phyloP scores from a whole-genome alignment of 2,329 filamentous ascomycete species.

The Fusarium azukiicola region DNA sequence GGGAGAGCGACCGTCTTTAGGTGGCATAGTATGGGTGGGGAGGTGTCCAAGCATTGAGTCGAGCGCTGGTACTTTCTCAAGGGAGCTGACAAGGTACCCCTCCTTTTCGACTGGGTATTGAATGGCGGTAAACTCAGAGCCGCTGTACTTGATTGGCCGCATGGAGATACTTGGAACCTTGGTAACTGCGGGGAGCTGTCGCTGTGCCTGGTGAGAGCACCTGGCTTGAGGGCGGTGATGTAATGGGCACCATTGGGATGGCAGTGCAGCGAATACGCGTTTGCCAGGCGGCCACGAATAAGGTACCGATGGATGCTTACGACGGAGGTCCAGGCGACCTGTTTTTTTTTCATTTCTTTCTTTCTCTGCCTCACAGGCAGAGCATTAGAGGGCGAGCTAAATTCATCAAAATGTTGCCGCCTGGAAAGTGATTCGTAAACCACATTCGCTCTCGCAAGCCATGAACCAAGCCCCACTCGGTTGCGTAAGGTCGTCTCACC shows the following conservation, averaged over 20 bases:
- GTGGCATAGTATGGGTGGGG: constrained; percentile 41
- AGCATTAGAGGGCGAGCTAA: constrained; percentile 9
- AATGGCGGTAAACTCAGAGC: accelerated
- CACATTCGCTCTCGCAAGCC: constrained; percentile 20
- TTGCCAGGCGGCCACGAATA: constrained; percentile 13
- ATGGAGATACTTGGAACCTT: constrained; percentile 22
- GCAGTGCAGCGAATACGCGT: constrained; percentile 37
- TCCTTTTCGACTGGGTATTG: constrained; percentile 16
- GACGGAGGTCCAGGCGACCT: constrained; percentile 30
- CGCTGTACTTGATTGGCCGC: neutral
- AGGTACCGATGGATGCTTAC: constrained; percentile 22
- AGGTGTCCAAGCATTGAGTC: constrained; percentile 34
- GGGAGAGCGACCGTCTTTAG: constrained; percentile 41
- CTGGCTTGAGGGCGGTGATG: constrained; percentile 39
- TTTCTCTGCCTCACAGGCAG: constrained; percentile 6
- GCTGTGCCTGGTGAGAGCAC: constrained; percentile 35
- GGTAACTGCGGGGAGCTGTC: constrained; percentile 49
- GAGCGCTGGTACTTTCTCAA: constrained; percentile 33
- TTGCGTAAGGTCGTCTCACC: constrained; percentile 45
- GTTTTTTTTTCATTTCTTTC: neutral
- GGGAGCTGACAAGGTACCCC: constrained; percentile 35
- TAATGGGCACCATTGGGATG: constrained; percentile 45
- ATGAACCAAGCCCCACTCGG: constrained; percentile 46
- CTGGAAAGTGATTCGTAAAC: constrained; percentile 25
- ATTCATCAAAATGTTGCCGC: constrained; percentile 15